Conservation (phyloP, 768 basidiomycete genomes). For the Tulasnella sp. region DNA sequence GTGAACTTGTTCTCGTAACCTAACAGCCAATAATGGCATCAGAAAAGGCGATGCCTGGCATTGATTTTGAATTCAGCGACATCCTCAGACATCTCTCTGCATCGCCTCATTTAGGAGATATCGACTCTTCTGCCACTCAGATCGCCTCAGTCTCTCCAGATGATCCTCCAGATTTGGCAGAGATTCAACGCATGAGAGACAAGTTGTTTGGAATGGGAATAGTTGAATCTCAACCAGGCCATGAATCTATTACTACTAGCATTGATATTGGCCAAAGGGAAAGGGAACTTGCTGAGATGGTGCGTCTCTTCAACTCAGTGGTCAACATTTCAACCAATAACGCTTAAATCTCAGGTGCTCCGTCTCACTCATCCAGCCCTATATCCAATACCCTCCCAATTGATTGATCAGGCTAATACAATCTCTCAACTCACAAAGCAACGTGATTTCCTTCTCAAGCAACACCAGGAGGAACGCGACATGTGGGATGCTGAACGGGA, state of each 20-base stretch:
- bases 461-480: conserved; percentile 44
- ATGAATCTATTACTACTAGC: conserved; percentile 8
- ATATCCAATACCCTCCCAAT: conserved; percentile 23
- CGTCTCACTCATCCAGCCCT: conserved; percentile 23
- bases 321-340: conserved; percentile 7
- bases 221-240: conserved; percentile 17
- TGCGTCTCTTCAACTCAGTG: conserved; percentile 24
- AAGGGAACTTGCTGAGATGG: conserved; percentile 46
- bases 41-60: too few species aligned
- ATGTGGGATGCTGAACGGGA: conserved; percentile 51
- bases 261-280: conserved; percentile 28
- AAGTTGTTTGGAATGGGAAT: conserved; percentile 36
- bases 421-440: conserved; percentile 46
- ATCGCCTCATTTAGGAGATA: too few species aligned
- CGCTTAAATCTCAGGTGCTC: conserved; percentile 32
- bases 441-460: conserved; percentile 41
- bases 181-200: conserved; percentile 38
- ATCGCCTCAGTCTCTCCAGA: too few species aligned
- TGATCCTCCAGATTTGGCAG: conserved; percentile 33
- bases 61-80: too few species aligned
- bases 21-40: too few species aligned
- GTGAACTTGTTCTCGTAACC: too few species aligned
- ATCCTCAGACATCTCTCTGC: too few species aligned
- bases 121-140: too few species aligned
- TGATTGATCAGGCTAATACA: conserved; percentile 47